Evolutionary conservation across 495 filamentous ascomycete species (phyloP).

Genomic region (Trichoderma virens): DNA sequence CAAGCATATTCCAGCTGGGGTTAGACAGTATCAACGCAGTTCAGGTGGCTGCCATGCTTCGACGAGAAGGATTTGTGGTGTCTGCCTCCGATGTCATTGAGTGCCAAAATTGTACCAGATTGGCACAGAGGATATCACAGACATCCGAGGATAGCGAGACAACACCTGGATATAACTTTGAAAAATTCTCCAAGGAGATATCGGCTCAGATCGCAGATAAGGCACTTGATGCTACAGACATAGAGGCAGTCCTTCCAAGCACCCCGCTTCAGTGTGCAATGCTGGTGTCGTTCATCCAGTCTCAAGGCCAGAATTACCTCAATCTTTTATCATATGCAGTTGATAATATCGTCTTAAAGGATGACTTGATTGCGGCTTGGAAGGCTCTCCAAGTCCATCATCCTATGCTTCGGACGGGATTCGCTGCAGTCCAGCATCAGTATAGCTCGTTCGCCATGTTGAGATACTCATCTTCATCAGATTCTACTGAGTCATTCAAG

Average conservation of each 20-base stretch:
- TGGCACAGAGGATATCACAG: slow-evolving; percentile 22
- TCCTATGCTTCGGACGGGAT: slow-evolving; percentile 68
- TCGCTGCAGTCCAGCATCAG: slow-evolving; percentile 51
- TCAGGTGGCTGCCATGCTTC: slow-evolving; percentile 59
- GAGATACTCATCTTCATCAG: slow-evolving; percentile 29
- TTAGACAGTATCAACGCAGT: slow-evolving; percentile 86
- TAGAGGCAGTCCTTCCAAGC: slow-evolving; percentile 52
- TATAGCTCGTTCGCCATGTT: slow-evolving; percentile 60
- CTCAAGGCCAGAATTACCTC: slow-evolving; percentile 50
- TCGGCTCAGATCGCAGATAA: slow-evolving; percentile 17
- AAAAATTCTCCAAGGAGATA: slow-evolving; percentile 26
- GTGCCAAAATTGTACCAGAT: slow-evolving; percentile 42
- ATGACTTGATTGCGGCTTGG: slow-evolving; percentile 49
- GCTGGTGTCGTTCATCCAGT: slow-evolving; percentile 51
- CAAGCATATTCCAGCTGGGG: slow-evolving; percentile 75
- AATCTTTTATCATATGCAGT: slow-evolving; percentile 49
- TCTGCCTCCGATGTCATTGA: slow-evolving; percentile 63
- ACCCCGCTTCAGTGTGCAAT: slow-evolving; percentile 58
- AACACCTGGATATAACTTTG: slow-evolving; percentile 32
- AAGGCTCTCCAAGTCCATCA: slow-evolving; percentile 36
- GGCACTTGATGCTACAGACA: not conserved
- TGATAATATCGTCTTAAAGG: slow-evolving; percentile 9
- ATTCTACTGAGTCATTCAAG: not conserved
- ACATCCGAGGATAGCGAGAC: not conserved
- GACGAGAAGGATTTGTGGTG: slow-evolving; percentile 46